Conservation (phyloP, 805 yeast species). For the Lipomyces starkeyi region DNA sequence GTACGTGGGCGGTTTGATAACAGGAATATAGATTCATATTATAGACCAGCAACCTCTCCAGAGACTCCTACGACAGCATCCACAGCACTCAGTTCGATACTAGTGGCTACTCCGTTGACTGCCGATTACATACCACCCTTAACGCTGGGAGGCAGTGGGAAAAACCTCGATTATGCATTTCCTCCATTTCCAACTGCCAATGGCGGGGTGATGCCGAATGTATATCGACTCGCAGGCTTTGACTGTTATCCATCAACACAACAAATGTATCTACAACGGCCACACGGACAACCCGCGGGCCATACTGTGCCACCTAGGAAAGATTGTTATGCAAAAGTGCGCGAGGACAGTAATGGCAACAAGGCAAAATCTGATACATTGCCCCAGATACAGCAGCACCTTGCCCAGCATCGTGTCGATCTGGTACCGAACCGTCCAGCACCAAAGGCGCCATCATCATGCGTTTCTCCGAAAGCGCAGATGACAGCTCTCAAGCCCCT, state of each 20-base stretch:
- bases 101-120: background rate
- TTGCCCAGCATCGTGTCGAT: background rate
- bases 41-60: background rate
- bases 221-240: conserved; percentile 53
- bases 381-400: background rate
- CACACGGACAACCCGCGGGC: background rate
- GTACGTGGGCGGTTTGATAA: background rate
- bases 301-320: background rate
- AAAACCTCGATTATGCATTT: conserved; percentile 48
- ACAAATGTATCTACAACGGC: background rate
- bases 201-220: conserved; percentile 41
- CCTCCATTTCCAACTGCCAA: conserved; percentile 49
- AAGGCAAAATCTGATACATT: background rate
- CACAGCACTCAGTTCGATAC: background rate
- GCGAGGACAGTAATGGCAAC: background rate
- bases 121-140: background rate
- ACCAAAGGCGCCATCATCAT: background rate
- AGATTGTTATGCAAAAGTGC: background rate
- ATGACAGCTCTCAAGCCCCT: background rate
- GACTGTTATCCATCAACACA: conserved; percentile 42
- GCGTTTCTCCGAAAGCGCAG: background rate
- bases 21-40: background rate
- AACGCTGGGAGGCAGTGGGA: background rate
- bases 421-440: conserved; percentile 2
- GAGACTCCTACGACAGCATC: background rate